phyloP scores from a whole-genome alignment of 2,329 filamentous ascomycete genomes.

The Myriosclerotinia scirpicola region DNA sequence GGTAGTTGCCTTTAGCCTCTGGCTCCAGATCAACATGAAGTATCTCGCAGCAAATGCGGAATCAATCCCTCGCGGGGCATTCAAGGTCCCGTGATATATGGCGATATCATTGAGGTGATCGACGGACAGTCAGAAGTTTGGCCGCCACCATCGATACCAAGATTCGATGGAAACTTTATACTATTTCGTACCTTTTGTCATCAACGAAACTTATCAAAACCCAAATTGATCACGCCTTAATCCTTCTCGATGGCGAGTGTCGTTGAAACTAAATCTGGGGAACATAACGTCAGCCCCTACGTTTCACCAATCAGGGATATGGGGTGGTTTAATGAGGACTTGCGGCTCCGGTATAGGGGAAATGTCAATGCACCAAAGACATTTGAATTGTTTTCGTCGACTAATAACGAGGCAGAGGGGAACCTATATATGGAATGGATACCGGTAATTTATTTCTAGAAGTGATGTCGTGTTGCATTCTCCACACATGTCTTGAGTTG shows the following conservation, averaged over 20 bases:
- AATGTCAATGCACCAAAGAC: neutral
- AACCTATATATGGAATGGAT: neutral
- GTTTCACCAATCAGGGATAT: slow-evolving; percentile 15
- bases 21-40: too few relatives aligned
- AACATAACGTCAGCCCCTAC: slow-evolving; percentile 9
- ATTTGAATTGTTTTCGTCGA: neutral
- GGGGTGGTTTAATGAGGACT: neutral
- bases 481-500: too few relatives aligned
- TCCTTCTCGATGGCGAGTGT: slow-evolving; percentile 14
- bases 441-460: slow-evolving; percentile 1
- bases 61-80: neutral
- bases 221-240: slow-evolving; percentile 17
- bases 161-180: slow-evolving; percentile 2
- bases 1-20: too few relatives aligned
- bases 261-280: neutral
- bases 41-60: neutral
- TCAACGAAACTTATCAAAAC: neutral
- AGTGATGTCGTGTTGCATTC: neutral
- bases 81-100: slow-evolving; percentile 11
- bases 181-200: slow-evolving; percentile 6
- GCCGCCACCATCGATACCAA: neutral
- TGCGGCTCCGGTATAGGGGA: neutral
- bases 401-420: too few relatives aligned
- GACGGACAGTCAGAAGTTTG: slow-evolving; percentile 5
- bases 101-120: slow-evolving; percentile 20